These are phyloP conservation scores for Geotrichum candidum DNA, from an alignment of 1,139 yeast genomes.

Conservation along the genomic window DNA sequence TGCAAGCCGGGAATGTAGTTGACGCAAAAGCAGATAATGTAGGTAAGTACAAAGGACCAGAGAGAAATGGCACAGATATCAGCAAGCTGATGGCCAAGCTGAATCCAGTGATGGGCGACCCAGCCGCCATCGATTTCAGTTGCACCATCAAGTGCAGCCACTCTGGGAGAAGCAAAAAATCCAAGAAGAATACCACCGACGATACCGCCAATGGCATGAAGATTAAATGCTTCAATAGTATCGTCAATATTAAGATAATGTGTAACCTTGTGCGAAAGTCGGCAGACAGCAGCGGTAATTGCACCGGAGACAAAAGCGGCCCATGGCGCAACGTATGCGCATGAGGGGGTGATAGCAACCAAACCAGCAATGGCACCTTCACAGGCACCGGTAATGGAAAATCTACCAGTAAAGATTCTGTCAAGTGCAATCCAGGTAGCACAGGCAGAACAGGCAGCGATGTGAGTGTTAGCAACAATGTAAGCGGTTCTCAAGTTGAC, in stretches of 20 bases:
- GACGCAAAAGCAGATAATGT: slow-evolving; percentile 65
- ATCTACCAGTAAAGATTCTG: slow-evolving; percentile 77
- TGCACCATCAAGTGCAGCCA: slow-evolving; percentile 75
- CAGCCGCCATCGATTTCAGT: slow-evolving; percentile 88
- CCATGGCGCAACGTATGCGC: slow-evolving; percentile 90
- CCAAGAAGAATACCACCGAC: slow-evolving; percentile 85
- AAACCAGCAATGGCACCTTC: slow-evolving; percentile 93
- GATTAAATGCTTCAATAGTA: slow-evolving; percentile 90
- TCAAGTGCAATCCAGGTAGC: slow-evolving; percentile 88
- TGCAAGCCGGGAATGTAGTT: slow-evolving; percentile 77
- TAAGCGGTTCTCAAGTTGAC: slow-evolving; percentile 65
- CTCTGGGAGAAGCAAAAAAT: slow-evolving; percentile 77
- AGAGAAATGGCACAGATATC: slow-evolving; percentile 69
- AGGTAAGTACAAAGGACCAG: slow-evolving; percentile 71
- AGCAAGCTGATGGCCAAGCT: slow-evolving; percentile 82
- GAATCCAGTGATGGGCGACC: slow-evolving; percentile 84
- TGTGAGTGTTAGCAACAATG: slow-evolving; percentile 85
- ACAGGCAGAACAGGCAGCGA: slow-evolving; percentile 87
- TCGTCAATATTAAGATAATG: slow-evolving; percentile 79
- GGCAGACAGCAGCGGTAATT: slow-evolving; percentile 75
- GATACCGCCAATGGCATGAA: slow-evolving; percentile 95
- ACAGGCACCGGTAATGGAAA: slow-evolving; percentile 92
- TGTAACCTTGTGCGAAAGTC: slow-evolving; percentile 82
- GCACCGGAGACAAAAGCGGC: slow-evolving; percentile 83
- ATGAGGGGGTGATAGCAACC: slow-evolving; percentile 93